A percentile compares a stretch with the other conserved stretches of the same genome.
Evolutionary conservation across 2,329 filamentous ascomycete genomes (phyloP).

Genomic region (Lithohypha guttulata): DNA sequence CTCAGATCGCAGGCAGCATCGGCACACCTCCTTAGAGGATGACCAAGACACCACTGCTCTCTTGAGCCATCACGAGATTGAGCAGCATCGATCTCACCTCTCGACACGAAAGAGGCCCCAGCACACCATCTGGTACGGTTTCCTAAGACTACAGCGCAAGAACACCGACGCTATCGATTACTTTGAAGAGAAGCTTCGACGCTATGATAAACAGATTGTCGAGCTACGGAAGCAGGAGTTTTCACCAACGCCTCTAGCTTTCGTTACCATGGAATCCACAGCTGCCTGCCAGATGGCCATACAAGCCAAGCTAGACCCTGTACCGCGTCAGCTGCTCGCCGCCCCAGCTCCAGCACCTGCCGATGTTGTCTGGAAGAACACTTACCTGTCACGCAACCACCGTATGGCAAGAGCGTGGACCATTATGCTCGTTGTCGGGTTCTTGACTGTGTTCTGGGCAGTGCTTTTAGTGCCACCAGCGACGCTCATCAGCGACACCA

Average conservation of each 20-base stretch:
- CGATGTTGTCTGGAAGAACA: conserved; percentile 93
- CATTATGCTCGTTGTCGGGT: conserved; percentile 69
- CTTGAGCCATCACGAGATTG: conserved; percentile 32
- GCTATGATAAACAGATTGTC: conserved; percentile 64
- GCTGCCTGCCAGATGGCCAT: conserved; percentile 89
- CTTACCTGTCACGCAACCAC: conserved; percentile 63
- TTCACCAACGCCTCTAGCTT: conserved; percentile 69
- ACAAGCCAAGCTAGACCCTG: conserved; percentile 84
- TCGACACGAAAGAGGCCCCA: conserved; percentile 49
- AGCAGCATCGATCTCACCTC: conserved; percentile 32
- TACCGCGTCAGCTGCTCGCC: conserved; percentile 73
- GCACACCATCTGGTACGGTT: conserved; percentile 67
- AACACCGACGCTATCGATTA: conserved; percentile 88
- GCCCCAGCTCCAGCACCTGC: conserved; percentile 78
- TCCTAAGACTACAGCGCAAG: conserved; percentile 58
- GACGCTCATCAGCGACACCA: conserved; percentile 67
- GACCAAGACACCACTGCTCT: conserved; percentile 53
- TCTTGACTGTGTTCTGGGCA: conserved; percentile 83
- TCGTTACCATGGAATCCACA: conserved; percentile 95
- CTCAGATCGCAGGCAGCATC: conserved; percentile 24
- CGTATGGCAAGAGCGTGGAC: conserved; percentile 71
- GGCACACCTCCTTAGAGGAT: conserved; percentile 37
- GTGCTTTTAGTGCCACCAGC: conserved; percentile 70
- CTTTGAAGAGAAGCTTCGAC: conserved; percentile 74
- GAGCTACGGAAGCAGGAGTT: conserved; percentile 65